These are phyloP conservation scores for Entomortierella beljakovae DNA, from an alignment of 192 early-diverging fungal species.

Conservation along the genomic window DNA sequence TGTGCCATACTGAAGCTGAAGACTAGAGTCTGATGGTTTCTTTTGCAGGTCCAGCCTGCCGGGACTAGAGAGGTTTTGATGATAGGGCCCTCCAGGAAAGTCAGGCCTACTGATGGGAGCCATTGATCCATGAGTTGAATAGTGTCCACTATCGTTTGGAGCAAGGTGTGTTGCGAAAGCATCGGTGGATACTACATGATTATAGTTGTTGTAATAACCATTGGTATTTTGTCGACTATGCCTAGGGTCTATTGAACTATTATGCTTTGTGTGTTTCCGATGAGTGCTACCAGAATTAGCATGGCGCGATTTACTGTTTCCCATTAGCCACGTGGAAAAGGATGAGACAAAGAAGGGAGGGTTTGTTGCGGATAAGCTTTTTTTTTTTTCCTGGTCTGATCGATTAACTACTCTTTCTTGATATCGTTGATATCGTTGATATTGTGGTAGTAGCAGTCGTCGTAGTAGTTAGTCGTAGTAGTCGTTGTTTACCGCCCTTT, in stretches of 20 bases:
- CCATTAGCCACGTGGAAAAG: constrained; percentile 17
- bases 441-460: too few species aligned
- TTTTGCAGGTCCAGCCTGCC: constrained; percentile 23
- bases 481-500: too few species aligned
- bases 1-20: constrained; percentile 31
- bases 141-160: constrained; percentile 37
- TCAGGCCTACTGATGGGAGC: background rate
- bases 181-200: background rate
- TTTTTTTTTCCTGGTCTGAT: too few species aligned
- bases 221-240: background rate
- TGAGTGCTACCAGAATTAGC: constrained; percentile 8
- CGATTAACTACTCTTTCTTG: too few species aligned
- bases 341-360: background rate
- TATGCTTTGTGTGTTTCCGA: constrained; percentile 18
- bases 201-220: background rate
- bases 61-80: constrained; percentile 23
- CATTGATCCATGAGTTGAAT: constrained; percentile 20
- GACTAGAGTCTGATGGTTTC: constrained; percentile 19
- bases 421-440: too few species aligned
- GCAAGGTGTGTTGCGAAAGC: background rate
- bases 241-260: background rate
- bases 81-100: constrained; percentile 4
- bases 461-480: too few species aligned
- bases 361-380: too few species aligned
- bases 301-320: constrained; percentile 47